These are phyloP conservation scores for Saxophila tyrrhenica DNA, from an alignment of 495 filamentous ascomycete species.

Conservation along the genomic window DNA sequence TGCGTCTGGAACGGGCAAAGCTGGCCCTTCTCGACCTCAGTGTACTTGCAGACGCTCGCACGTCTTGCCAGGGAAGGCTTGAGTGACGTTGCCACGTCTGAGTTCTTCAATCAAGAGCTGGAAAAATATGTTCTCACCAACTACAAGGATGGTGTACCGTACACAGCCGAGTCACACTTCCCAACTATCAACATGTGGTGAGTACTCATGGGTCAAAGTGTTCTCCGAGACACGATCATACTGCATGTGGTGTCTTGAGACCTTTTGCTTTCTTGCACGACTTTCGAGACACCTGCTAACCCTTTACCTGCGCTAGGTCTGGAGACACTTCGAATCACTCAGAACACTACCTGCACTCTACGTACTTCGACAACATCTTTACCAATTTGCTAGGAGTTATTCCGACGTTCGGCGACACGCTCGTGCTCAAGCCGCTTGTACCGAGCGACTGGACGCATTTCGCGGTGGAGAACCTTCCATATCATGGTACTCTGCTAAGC, in stretches of 20 bases:
- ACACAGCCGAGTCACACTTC: conserved; percentile 37
- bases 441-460: conserved; percentile 36
- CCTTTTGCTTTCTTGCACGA: no score
- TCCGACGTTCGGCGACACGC: conserved; percentile 27
- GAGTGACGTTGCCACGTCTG: conserved; percentile 16
- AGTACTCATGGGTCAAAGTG: no score
- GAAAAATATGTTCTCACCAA: conserved; percentile 33
- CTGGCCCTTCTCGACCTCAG: conserved; percentile 36
- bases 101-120: conserved; percentile 29
- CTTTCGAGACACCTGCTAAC: no score
- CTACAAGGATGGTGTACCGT: conserved; percentile 34
- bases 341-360: conserved; percentile 39
- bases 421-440: conserved; percentile 33
- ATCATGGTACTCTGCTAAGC: conserved; percentile 35
- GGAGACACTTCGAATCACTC: conserved; percentile 33
- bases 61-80: conserved; percentile 12
- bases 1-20: conserved; percentile 39
- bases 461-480: conserved; percentile 35
- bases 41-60: conserved; percentile 28
- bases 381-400: conserved; percentile 36
- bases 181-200: conserved; percentile 33
- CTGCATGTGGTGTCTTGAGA: no score
- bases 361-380: conserved; percentile 38
- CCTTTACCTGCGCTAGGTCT: no score
- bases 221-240: no score